Evolutionary conservation across 805 yeast genomes (phyloP).

Genomic region (Pichia kluyveri): DNA sequence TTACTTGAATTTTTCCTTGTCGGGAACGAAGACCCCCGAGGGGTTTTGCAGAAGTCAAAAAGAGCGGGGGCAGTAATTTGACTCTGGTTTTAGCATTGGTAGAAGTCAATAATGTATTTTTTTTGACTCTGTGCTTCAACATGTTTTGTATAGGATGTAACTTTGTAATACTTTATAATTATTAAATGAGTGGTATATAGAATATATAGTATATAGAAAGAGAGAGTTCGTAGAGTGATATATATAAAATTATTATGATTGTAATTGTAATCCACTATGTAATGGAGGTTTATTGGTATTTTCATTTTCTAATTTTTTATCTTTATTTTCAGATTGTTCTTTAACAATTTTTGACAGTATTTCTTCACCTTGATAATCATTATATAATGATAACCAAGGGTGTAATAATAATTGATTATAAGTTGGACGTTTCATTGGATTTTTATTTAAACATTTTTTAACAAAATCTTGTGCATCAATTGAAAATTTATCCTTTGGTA

Average conservation of each 20-base stretch:
- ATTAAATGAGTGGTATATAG: too few species aligned
- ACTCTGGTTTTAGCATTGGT: not conserved
- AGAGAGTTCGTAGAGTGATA: too few species aligned
- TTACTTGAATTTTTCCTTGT: not conserved
- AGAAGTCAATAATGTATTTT: too few species aligned
- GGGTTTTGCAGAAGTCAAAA: not conserved
- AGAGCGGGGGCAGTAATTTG: too few species aligned
- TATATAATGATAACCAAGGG: constrained; percentile 67
- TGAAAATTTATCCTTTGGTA: constrained; percentile 56
- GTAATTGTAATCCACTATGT: constrained; percentile 18
- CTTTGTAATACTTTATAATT: too few species aligned
- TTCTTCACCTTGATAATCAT: constrained; percentile 26
- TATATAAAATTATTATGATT: too few species aligned
- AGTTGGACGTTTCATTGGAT: constrained; percentile 72
- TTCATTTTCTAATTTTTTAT: constrained; percentile 1
- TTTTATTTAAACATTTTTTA: constrained; percentile 64
- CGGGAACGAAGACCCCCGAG: not conserved
- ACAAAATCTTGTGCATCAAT: constrained; percentile 80
- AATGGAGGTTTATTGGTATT: constrained; percentile 18
- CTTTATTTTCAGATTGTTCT: constrained; percentile 2
- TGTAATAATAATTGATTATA: constrained; percentile 68
- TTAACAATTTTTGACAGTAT: constrained; percentile 25
- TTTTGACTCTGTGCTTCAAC: too few species aligned
- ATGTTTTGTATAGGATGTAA: too few species aligned
- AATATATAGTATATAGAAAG: too few species aligned